phyloP scores from a whole-genome alignment of 768 basidiomycete genomes.

The Pulveroboletus sp. region DNA sequence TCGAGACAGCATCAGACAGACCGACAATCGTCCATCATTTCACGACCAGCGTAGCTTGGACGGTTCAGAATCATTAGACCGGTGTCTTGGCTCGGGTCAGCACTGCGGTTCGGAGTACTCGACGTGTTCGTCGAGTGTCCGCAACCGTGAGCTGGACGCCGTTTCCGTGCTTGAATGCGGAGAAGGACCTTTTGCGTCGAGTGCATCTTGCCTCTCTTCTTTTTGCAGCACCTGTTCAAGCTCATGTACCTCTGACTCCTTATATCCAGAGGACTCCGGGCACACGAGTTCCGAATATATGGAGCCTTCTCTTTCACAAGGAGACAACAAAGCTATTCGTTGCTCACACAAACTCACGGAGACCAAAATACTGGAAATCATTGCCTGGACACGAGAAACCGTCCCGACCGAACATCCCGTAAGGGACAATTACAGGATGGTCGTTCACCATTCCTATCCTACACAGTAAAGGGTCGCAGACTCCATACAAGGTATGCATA shows the following conservation, averaged over 20 bases:
- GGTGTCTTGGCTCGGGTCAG: constrained; percentile 2
- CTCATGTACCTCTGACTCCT: constrained; percentile 4
- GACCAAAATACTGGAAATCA: constrained; percentile 14
- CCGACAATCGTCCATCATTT: background rate
- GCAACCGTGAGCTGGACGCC: background rate
- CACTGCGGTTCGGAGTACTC: constrained; percentile 21
- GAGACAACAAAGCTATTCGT: background rate
- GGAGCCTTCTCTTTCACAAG: constrained; percentile 10
- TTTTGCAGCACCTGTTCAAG: constrained; percentile 23
- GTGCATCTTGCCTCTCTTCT: constrained; percentile 10
- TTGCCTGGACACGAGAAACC: constrained; percentile 18
- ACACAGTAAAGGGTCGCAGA: background rate
- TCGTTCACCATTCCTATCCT: background rate
- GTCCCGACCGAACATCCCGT: constrained; percentile 19
- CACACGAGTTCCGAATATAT: constrained; percentile 1
- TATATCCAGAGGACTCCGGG: constrained; percentile 3
- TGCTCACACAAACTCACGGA: constrained; percentile 4
- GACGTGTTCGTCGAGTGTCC: constrained; percentile 18
- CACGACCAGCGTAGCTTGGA: constrained; percentile 3
- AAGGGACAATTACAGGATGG: constrained; percentile 23
- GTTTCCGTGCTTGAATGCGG: background rate
- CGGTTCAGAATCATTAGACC: background rate
- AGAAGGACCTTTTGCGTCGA: constrained; percentile 2
- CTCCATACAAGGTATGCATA: constrained; percentile 4
- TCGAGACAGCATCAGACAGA: background rate